These are phyloP conservation scores for Trifolium fragiferum DNA, from an alignment of 306 rosid species.

Conservation along the genomic window DNA sequence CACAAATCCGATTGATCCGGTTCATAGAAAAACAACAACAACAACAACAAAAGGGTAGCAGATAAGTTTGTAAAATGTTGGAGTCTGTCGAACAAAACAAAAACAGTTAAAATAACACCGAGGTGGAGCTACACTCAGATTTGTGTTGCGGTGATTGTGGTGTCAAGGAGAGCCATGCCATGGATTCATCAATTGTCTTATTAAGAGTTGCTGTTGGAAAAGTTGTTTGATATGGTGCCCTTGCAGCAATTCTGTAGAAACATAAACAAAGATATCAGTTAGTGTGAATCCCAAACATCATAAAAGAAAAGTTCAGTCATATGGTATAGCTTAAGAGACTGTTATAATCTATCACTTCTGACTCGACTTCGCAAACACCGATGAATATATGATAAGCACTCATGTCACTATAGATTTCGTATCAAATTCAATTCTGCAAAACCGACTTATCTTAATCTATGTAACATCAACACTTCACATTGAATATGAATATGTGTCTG, in stretches of 20 bases:
- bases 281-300: background rate
- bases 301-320: background rate
- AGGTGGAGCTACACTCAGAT: constrained; percentile 44
- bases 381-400: background rate
- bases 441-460: background rate
- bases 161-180: constrained; percentile 76
- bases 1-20: background rate
- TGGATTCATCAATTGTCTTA: constrained; percentile 51
- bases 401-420: background rate
- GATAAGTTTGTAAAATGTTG: constrained; percentile 9
- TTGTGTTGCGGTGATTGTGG: constrained; percentile 51
- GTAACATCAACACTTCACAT: too few species aligned
- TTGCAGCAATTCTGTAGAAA: constrained; percentile 62
- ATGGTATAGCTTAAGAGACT: too few species aligned
- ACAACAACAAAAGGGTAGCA: background rate
- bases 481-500: too few species aligned
- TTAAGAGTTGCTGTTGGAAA: constrained; percentile 10
- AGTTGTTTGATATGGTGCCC: constrained; percentile 66
- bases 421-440: background rate
- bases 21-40: background rate
- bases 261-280: background rate
- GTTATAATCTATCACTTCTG: background rate
- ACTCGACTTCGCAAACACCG: background rate
- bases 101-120: background rate
- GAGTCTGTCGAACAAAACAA: background rate